A percentile compares a stretch with the other conserved stretches of the same genome.
These are phyloP conservation scores for Gleditsia sinensis DNA, from an alignment of 306 rosid species.

Conservation along the genomic window DNA sequence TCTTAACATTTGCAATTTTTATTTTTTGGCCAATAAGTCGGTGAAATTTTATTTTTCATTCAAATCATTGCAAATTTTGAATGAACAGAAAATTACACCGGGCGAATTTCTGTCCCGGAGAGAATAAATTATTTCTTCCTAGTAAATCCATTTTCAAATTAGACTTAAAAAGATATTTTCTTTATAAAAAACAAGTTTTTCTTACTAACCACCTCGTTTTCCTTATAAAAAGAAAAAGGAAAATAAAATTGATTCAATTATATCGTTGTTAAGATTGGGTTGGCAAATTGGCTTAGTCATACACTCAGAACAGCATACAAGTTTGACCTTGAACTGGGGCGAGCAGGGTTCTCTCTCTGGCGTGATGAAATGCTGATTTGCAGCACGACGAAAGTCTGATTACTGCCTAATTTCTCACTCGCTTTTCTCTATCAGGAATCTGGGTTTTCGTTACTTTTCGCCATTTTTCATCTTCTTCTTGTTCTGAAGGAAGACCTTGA, in stretches of 20 bases:
- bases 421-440: background rate
- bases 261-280: background rate
- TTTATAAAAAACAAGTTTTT: no score
- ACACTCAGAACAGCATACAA: background rate
- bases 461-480: background rate
- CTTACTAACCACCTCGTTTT: no score
- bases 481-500: background rate
- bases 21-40: no score
- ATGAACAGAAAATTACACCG: no score
- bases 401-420: background rate
- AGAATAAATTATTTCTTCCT: no score
- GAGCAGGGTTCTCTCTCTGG: background rate
- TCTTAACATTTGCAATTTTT: no score
- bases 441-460: background rate
- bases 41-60: no score
- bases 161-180: no score
- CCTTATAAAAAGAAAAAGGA: no score
- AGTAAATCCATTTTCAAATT: no score
- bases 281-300: background rate
- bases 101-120: no score
- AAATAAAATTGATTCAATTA: background rate
- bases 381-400: background rate
- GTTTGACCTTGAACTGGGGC: constrained; percentile 12
- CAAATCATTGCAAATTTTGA: no score
- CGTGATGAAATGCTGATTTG: background rate